Evolutionary conservation across 306 rosid genomes (phyloP).

Genomic region (Cucumis sativus): Cucumber_9930_V3 NC_026660.2:25595501-25596000

Average conservation of each 20-base stretch:
- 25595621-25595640: background rate
- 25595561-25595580: background rate
- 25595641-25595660: constrained; percentile 31
- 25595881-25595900: constrained; percentile 63
- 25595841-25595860: constrained; percentile 81
- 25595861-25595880: constrained; percentile 83
- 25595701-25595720: constrained; percentile 84
- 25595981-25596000: background rate
- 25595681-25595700: constrained; percentile 91
- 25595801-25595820: constrained; percentile 45
- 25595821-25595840: constrained; percentile 70
- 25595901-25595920: constrained; percentile 25
- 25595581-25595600: background rate
- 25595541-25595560: background rate
- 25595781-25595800: background rate
- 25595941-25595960: background rate
- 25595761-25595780: background rate
- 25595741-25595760: background rate
- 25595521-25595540: background rate
- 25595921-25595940: constrained; percentile 19
- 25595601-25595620: background rate
- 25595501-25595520: background rate
- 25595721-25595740: constrained; percentile 50
- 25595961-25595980: background rate
- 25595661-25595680: constrained; percentile 92